Percentiles rank a stretch among this genome's conserved stretches.
phyloP scores from a whole-genome alignment of 1,139 yeast genomes.

The Pichia sorboxylosa region DNA sequence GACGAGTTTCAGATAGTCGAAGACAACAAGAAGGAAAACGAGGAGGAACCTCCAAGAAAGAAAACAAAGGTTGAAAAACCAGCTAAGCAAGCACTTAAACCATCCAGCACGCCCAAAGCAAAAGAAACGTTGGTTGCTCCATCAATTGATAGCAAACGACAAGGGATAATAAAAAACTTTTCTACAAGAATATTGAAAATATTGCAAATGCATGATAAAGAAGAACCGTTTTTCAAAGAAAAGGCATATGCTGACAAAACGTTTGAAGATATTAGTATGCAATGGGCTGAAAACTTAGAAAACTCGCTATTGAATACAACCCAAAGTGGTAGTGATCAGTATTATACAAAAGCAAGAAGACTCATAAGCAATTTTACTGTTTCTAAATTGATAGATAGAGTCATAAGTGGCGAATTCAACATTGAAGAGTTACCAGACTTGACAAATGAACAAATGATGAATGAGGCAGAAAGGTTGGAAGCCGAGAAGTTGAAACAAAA shows the following conservation, averaged over 20 bases:
- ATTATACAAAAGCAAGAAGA: constrained; percentile 44
- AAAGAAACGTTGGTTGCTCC: too few relatives aligned
- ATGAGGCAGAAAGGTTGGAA: constrained; percentile 58
- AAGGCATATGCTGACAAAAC: too few relatives aligned
- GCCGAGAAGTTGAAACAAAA: constrained; percentile 66
- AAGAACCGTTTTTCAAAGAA: constrained; percentile 14
- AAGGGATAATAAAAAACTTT: constrained; percentile 3
- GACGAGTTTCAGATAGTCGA: constrained; percentile 7
- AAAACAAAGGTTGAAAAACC: not conserved
- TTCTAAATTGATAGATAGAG: constrained; percentile 36
- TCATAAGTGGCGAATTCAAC: constrained; percentile 36
- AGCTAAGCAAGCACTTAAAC: not conserved
- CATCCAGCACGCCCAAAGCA: not conserved
- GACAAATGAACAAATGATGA: constrained; percentile 54
- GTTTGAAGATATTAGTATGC: constrained; percentile 24
- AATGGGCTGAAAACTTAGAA: constrained; percentile 34
- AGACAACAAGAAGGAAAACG: not conserved
- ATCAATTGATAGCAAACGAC: too few relatives aligned
- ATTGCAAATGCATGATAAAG: constrained; percentile 3
- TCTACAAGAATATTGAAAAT: constrained; percentile 3
- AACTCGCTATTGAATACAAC: constrained; percentile 20
- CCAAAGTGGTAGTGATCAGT: constrained; percentile 28
- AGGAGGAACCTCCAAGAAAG: constrained; percentile 1
- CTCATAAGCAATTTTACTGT: constrained; percentile 41
- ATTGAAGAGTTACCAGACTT: constrained; percentile 43